Conservation (phyloP, 441 rosid genomes). For the Pelargonium myrrhifolium region DNA sequence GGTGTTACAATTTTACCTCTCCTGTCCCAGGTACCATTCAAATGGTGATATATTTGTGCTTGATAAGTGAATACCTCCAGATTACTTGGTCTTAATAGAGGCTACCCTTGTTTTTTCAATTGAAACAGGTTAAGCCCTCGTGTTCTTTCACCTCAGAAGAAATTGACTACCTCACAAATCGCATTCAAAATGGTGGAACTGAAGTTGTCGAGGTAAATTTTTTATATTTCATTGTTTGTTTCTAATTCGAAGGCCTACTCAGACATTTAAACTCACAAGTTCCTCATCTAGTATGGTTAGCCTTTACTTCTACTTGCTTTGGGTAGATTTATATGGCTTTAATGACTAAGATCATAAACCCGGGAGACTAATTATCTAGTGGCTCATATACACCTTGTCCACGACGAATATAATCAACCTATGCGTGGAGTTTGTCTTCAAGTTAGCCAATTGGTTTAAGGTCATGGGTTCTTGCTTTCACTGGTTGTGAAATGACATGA, state of each 20-base stretch:
- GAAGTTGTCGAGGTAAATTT: constrained; percentile 66
- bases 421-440: too few relatives aligned
- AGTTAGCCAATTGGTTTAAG: too few relatives aligned
- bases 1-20: constrained; percentile 89
- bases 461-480: background rate
- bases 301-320: background rate
- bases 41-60: background rate
- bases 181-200: constrained; percentile 90
- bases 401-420: too few relatives aligned
- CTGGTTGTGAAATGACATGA: background rate
- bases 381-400: too few relatives aligned
- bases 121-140: constrained; percentile 60
- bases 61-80: background rate
- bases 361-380: too few relatives aligned
- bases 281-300: too few relatives aligned
- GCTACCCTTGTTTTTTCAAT: background rate
- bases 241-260: background rate
- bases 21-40: constrained; percentile 44
- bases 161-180: constrained; percentile 56
- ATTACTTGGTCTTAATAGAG: background rate
- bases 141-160: constrained; percentile 61
- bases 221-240: background rate
- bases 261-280: too few relatives aligned
- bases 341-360: too few relatives aligned
- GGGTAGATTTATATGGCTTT: background rate